Base-by-base conservation (phyloP, 257 asterid genomes). In the Henckelia pumila region DNA sequence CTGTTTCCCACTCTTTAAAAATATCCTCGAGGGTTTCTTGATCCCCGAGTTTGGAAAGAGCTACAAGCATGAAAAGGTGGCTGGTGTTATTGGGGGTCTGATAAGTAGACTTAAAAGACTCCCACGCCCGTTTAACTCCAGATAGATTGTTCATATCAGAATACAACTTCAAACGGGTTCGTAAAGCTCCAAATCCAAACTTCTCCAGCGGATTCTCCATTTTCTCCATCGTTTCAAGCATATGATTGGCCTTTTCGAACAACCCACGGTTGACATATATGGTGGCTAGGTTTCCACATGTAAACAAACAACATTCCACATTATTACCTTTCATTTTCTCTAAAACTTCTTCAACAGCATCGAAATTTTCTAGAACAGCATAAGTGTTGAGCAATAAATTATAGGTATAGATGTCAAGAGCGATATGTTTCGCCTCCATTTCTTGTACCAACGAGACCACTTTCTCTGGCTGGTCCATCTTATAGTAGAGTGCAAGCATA, bases 251-350 rank as follows among this genome's bases (percentile, higher is more conserved):
- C 72, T 85, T 85, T 22, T 80, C 84, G 59, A 52, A 79, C 26
- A 66, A 6, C 57, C 95, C 92, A 0, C 83, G 65, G 50, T 85
- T 78, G 71, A 83, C 35, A 78, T 75, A 81, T 29, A 84, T 68
- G 60, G 79, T 83, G 17, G 95, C 96, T 6, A 89, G 73, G 65
- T 85, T 91, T 59, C 87, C 90, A 33, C 74, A 82, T 0, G 93
- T 91, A 74, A 85, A 81, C 79, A 74, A 71, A 75, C 78, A 77
- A 5, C 30, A 73, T 67, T 80, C 75, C 57, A 81, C 28, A 16
- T 80, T 71, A 13, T 75, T 75, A 28, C 70, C 70, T 61, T 85
- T 80, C 96, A 91, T 82, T 79, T 81, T 84, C 76, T 87, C 89
- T 37, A 89, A 20, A 76, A 87, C 84, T 28, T 47, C 76, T 70